A percentile compares a stretch with the other conserved stretches of the same genome.
These are phyloP conservation scores for Aspergillus japonicus DNA, from an alignment of 2,329 filamentous ascomycete species.

Conservation along the genomic window DNA sequence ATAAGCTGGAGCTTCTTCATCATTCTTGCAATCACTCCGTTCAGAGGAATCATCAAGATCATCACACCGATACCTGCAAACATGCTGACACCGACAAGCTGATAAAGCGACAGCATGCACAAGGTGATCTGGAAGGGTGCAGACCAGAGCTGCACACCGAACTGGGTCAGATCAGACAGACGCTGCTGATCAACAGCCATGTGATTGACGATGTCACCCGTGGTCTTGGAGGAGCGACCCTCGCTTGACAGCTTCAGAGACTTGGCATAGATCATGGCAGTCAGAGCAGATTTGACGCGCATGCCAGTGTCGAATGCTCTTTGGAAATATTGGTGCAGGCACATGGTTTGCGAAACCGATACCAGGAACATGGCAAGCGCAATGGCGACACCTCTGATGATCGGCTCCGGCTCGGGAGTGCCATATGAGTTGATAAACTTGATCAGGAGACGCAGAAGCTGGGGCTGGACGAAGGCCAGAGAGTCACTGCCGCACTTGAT, in stretches of 20 bases:
- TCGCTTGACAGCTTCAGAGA: constrained; percentile 89
- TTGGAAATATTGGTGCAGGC: constrained; percentile 97
- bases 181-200: constrained; percentile 99
- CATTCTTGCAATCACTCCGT: constrained; percentile 83
- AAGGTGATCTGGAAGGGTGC: constrained; percentile 94
- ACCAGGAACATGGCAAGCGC: constrained; percentile 89
- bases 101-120: constrained; percentile 94
- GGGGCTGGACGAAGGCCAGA: constrained; percentile 85
- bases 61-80: constrained; percentile 92
- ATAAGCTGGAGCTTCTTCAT: constrained; percentile 94
- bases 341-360: constrained; percentile 81
- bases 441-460: constrained; percentile 82
- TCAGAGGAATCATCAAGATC: constrained; percentile 96
- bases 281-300: constrained; percentile 89
- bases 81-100: constrained; percentile 93
- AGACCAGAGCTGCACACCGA: constrained; percentile 92
- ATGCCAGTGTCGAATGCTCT: constrained; percentile 92
- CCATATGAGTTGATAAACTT: constrained; percentile 77
- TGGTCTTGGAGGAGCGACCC: constrained; percentile 82
- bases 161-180: constrained; percentile 90
- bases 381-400: constrained; percentile 81
- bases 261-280: constrained; percentile 89
- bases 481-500: constrained; percentile 90
- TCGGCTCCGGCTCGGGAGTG: constrained; percentile 64
- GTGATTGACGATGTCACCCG: constrained; percentile 97